Conservation (phyloP, 805 yeast species). For the Kockiozyma suomiensis region DNA sequence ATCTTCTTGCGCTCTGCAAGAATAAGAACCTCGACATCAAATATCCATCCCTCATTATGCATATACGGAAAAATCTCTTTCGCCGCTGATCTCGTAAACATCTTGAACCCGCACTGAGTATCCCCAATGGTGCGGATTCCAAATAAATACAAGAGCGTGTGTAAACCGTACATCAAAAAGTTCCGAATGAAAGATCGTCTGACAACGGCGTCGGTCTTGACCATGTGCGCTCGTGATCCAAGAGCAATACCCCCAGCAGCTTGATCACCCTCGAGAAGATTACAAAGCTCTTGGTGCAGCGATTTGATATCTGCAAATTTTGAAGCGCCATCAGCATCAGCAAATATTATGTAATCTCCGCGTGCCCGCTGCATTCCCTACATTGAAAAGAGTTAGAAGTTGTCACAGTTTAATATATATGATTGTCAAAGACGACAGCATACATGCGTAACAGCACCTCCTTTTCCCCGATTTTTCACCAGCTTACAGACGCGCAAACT, state of each 20-base stretch:
- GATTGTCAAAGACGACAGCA: too few species aligned
- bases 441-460: slow-evolving; percentile 89
- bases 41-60: slow-evolving; percentile 98
- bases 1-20: slow-evolving; percentile 73
- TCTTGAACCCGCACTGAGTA: slow-evolving; percentile 96
- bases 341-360: slow-evolving; percentile 79
- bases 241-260: slow-evolving; percentile 65
- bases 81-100: slow-evolving; percentile 76
- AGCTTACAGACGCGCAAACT: slow-evolving; percentile 71
- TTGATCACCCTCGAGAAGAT: background rate
- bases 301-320: slow-evolving; percentile 63
- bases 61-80: slow-evolving; percentile 74
- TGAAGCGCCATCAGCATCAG: slow-evolving; percentile 98
- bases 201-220: slow-evolving; percentile 94
- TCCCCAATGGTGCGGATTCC: slow-evolving; percentile 87
- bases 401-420: too few species aligned
- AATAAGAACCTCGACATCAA: slow-evolving; percentile 89
- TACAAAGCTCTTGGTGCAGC: slow-evolving; percentile 45
- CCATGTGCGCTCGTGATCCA: slow-evolving; percentile 97
- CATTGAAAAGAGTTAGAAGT: too few species aligned
- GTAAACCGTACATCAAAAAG: slow-evolving; percentile 89
- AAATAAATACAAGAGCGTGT: slow-evolving; percentile 79
- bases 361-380: slow-evolving; percentile 71
- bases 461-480: slow-evolving; percentile 83
- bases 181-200: slow-evolving; percentile 85